Evolutionary conservation across 345 rosid genomes (phyloP), one percentile per base, ranked within the genome.

Genomic region (Populus nigra): DNA sequence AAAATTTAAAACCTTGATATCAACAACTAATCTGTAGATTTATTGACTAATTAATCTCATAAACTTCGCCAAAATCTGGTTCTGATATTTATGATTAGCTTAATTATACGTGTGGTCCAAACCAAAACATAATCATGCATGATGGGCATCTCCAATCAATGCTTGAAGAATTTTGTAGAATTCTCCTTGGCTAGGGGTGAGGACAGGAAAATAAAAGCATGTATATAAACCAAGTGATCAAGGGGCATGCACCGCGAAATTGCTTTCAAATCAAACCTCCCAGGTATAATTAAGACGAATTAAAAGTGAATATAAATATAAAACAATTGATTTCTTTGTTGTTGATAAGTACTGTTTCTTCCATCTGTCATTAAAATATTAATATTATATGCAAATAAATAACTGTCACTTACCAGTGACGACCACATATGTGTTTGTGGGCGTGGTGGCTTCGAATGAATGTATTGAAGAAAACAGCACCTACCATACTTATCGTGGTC

Each of bases 361-460:
- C 65, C 7, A 8, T 27, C 25, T 20, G 1, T 38, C 23, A 55
- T 16, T 55, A 15, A 13, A 63, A 73, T 31, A 43, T 36, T 18
- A 59, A 33, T 23, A 18, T 68, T 29, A 23, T 43, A 38, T 43
- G 36, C 63, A 25, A 25, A 79, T 70, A 25, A 25, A 25, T 25
- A 25, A 25, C 25, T 81, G 76, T 65, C 35, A 78, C 61, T 80
- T 59, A 50, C 66, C 53, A 31, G 68, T 78, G 78, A 80, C 75
- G 84, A 81, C 79, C 17, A 50, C 70, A 36, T 63, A 73, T 10
- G 66, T 31, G 65, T 67, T 10, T 35, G 53, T 39, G 49, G 16
- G 11, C 5, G 20, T 7, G 78, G 35, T 65, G 39, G 79, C 72
- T 79, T 74, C 73, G 47, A 68, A 59, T 41, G 68, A 77, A 76